phyloP scores from a whole-genome alignment of 192 early-diverging fungal species.

The Gryganskiella cystojenkinii region DNA sequence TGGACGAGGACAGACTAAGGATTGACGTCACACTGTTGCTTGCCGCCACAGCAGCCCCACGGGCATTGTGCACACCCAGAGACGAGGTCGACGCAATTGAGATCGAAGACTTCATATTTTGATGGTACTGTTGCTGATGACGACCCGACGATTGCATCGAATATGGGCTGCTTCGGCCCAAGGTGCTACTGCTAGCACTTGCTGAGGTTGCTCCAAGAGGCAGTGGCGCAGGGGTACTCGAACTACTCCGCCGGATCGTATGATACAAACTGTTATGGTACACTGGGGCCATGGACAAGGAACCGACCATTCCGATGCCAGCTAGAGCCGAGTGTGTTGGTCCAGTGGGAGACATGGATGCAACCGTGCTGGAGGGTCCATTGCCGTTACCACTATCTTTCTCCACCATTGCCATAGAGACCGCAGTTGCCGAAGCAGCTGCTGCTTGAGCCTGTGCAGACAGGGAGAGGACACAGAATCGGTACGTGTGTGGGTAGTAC shows the following conservation, averaged over 20 bases:
- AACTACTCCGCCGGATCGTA: no score
- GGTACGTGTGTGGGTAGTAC: constrained; percentile 58
- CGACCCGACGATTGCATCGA: constrained; percentile 2
- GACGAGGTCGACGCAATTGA: constrained; percentile 30
- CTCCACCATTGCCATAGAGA: constrained; percentile 12
- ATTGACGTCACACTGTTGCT: neutral
- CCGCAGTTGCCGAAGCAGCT: constrained; percentile 17
- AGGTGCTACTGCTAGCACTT: neutral
- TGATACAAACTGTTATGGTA: neutral
- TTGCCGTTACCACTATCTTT: neutral
- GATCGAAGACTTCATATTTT: constrained; percentile 10
- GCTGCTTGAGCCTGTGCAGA: constrained; percentile 30
- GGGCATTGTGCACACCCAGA: neutral
- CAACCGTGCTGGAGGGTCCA: neutral
- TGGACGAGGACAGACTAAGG: neutral
- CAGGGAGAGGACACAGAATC: constrained; percentile 50
- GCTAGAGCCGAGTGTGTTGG: neutral
- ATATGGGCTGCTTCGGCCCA: no score
- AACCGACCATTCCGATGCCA: no score
- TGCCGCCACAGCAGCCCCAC: neutral
- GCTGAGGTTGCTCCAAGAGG: neutral
- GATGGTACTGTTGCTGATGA: constrained; percentile 1
- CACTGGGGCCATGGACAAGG: neutral
- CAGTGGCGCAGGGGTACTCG: neutral
- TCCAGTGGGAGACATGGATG: neutral